These are phyloP conservation scores for Ceratobasidium sp. DNA, from an alignment of 1,284 basidiomycete genomes.

Conservation along the genomic window DNA sequence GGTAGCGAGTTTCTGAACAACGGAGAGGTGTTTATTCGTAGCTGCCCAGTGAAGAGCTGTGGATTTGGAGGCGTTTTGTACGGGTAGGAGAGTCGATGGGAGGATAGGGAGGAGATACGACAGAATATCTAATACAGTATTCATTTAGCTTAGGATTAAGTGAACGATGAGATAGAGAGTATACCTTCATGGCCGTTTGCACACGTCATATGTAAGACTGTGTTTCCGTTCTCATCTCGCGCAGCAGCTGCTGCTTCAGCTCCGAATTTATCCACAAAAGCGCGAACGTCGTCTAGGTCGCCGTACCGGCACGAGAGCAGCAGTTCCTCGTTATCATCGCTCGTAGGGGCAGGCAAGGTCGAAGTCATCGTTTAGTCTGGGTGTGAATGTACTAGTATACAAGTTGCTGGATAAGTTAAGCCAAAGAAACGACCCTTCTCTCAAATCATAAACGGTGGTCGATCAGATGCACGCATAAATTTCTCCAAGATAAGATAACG, in stretches of 20 bases:
- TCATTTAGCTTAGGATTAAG: neutral
- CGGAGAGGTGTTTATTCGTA: constrained; percentile 79
- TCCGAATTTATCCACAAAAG: constrained; percentile 74
- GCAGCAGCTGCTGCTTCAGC: constrained; percentile 65
- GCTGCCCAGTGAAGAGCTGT: constrained; percentile 92
- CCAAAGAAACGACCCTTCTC: neutral
- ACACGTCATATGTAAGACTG: constrained; percentile 84
- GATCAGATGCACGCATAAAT: constrained; percentile 22
- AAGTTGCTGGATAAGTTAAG: constrained; percentile 7
- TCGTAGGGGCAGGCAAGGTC: constrained; percentile 50
- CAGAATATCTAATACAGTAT: constrained; percentile 70
- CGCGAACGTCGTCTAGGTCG: constrained; percentile 80
- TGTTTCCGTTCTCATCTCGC: constrained; percentile 83
- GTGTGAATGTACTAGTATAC: constrained; percentile 10
- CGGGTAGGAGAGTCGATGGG: constrained; percentile 69
- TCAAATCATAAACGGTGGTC: constrained; percentile 1
- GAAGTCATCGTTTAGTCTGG: neutral
- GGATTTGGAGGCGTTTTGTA: constrained; percentile 77
- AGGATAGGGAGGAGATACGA: constrained; percentile 76
- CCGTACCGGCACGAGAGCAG: constrained; percentile 89
- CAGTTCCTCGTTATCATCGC: constrained; percentile 80
- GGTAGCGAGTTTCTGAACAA: constrained; percentile 68
- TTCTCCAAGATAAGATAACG: constrained; percentile 39
- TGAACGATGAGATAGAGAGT: constrained; percentile 50
- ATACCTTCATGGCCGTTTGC: constrained; percentile 89